Base-by-base conservation (phyloP, 768 basidiomycete genomes). In the Leccinum subgranulosum region DNA sequence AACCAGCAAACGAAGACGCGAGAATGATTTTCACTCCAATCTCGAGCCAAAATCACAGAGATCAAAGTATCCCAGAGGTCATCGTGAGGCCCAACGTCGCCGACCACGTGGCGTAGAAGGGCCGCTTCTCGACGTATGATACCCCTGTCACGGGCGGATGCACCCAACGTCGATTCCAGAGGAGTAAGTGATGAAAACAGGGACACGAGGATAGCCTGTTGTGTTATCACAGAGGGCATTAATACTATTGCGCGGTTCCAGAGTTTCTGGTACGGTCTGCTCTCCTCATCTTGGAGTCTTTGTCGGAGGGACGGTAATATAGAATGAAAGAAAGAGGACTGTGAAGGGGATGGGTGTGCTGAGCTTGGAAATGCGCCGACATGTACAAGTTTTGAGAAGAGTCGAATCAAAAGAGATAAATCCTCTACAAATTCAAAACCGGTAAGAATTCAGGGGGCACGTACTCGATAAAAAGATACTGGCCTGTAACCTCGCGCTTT, bases 1-100 rank as follows among this genome's bases (percentile, higher is more conserved):
- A 84, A 65, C 91, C 92, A 94, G 58, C 84, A 85, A 0, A 85
- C 79, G 56, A 90, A 84, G 29, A 88, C 76, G 31, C 87, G 79
- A 23, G 84, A 81, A 58, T 84, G 73, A 6, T 75, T 76, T 62
- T 84, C 77, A 53, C 71, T 70, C 87, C 90, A 93, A 10, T 79
- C 77, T 34, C 82, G 82, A 8, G 75, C 75, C 9, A 87, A 61
- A 3, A 86, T 73, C 3, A 86, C 75, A 2, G 81, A 79, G 4
- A 69, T 41, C 34, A 69, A 45, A 48, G 71, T 71, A 54, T 84
- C 78, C 81, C 84, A 85, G 19, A 85, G 58, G 58, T 86, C 83
- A 11, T 71, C 63, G 10, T 76, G 73, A 50, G 79, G 72, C 0
- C 51, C 65, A 17, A 84, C 62, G 3, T 63, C 49, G 1, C 92